Base-by-base conservation (phyloP, 2,329 filamentous ascomycete species). In the Colletotrichum siamense region DNA sequence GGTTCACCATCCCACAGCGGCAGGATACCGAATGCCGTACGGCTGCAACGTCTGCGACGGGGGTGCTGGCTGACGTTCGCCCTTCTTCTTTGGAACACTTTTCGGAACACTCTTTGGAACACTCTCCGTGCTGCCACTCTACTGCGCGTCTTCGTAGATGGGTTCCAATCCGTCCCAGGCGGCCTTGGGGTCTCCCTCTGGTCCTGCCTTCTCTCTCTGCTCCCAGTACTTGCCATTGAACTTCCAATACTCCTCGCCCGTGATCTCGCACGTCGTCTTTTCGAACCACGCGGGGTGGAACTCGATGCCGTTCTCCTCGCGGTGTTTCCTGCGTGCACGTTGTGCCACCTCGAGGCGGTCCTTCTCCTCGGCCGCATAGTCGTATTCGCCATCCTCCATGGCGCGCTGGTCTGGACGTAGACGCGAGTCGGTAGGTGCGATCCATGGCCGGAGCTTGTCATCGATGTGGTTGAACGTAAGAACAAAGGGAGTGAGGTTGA, bases 311-410 rank as follows among this genome's bases (percentile, higher is more conserved):
- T 86, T 90, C 34, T 90, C 90, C 85, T 99, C 96, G 28, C 96
- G 89, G 75, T 90, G 87, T 71, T 95, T 88, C 77, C 97, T 88
- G 75, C 94, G 93, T 12, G 93, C 92, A 76, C 97, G 90, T 88
- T 99, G 97, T 78, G 93, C 96, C 87, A 98, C 95, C 85, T 99
- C 97, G 0, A 99, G 91, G 2, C 97, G 91, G 82, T 96, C 97
- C 91, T 99, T 99, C 88, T 99, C 97, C 7, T 91, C 92, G 0
- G 96, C 97, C 2, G 97, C 97, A 76, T 97, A 90, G 81, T 99
- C 96, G 82, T 99, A 99, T 85, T 96, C 92, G n/a, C 96, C 97
- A 77, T 99, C 96, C 84, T 99, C 97, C 97, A 99, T 99, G 3
- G 97, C 97, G 13, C 97, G 91, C 87, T 99, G 97, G 84, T 99